phyloP scores from a whole-genome alignment of 1,139 yeast genomes.

The Zygoascus meyerae region DNA sequence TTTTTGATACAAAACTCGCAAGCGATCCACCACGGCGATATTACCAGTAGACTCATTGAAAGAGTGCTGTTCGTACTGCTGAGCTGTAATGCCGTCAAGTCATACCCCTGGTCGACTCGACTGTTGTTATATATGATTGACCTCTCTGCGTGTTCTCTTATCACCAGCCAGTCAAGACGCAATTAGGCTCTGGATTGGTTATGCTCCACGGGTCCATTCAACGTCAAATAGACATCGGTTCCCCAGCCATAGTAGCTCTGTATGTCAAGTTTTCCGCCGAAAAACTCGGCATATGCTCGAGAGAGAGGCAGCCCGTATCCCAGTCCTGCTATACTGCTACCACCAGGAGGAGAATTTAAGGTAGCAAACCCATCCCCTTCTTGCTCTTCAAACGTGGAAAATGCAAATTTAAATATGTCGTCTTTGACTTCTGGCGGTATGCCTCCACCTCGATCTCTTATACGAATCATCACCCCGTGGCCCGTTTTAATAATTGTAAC shows the following conservation, averaged over 20 bases:
- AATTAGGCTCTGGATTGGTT: not conserved
- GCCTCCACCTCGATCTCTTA: slow-evolving; percentile 88
- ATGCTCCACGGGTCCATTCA: slow-evolving; percentile 38
- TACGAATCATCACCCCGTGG: slow-evolving; percentile 45
- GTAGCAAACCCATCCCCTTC: slow-evolving; percentile 46
- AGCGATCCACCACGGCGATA: no score
- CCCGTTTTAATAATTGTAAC: slow-evolving; percentile 59
- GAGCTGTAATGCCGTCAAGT: no score
- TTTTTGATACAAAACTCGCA: no score
- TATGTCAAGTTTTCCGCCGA: slow-evolving; percentile 69
- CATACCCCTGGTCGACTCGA: no score
- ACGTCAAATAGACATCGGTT: slow-evolving; percentile 58
- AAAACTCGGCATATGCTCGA: slow-evolving; percentile 61
- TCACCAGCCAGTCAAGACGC: no score
- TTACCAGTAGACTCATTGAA: no score
- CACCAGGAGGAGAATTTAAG: slow-evolving; percentile 59
- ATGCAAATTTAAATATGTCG: slow-evolving; percentile 78
- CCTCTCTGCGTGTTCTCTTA: no score
- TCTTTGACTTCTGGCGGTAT: slow-evolving; percentile 59
- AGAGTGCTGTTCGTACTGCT: no score
- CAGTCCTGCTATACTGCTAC: slow-evolving; percentile 84
- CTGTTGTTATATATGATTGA: no score
- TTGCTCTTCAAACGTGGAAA: slow-evolving; percentile 63
- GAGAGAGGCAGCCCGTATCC: slow-evolving; percentile 92
- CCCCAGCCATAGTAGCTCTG: slow-evolving; percentile 88